Evolutionary conservation across 805 yeast species (phyloP).

Genomic region (Pichia kluyveri): DNA sequence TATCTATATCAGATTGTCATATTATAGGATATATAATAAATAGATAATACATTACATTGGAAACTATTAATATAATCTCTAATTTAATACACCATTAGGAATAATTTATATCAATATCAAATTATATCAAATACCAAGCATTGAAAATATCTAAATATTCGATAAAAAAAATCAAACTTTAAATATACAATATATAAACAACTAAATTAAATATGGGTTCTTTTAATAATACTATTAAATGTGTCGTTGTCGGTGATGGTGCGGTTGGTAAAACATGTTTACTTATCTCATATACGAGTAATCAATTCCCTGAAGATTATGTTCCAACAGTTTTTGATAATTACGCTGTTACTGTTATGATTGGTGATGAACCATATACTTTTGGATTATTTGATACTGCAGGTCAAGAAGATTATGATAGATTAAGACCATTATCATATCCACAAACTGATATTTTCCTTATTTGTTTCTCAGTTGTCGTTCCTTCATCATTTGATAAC

Average conservation of each 20-base stretch:
- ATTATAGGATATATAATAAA: too few species aligned
- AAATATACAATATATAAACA: neutral
- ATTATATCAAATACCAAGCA: too few species aligned
- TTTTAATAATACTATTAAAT: constrained; percentile 48
- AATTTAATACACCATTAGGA: too few species aligned
- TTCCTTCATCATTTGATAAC: constrained; percentile 95
- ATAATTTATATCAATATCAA: too few species aligned
- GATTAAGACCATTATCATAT: constrained; percentile 91
- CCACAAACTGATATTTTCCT: constrained; percentile 96
- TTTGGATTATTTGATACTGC: constrained; percentile 98
- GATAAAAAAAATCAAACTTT: neutral
- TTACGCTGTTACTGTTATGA: constrained; percentile 89
- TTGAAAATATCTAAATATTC: neutral
- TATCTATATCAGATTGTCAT: too few species aligned
- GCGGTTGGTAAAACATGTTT: constrained; percentile 98
- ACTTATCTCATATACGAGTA: constrained; percentile 90
- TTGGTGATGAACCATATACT: constrained; percentile 97
- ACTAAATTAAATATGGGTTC: constrained; percentile 6
- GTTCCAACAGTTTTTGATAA: constrained; percentile 98
- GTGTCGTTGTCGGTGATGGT: constrained; percentile 99
- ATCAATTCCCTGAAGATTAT: constrained; percentile 95
- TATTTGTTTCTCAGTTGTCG: constrained; percentile 92
- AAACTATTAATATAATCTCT: too few species aligned
- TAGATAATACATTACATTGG: too few species aligned
- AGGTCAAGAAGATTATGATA: constrained; percentile 98